These are phyloP conservation scores for Termitomyces eurrhizus DNA, from an alignment of 768 basidiomycete species.

Conservation along the genomic window DNA sequence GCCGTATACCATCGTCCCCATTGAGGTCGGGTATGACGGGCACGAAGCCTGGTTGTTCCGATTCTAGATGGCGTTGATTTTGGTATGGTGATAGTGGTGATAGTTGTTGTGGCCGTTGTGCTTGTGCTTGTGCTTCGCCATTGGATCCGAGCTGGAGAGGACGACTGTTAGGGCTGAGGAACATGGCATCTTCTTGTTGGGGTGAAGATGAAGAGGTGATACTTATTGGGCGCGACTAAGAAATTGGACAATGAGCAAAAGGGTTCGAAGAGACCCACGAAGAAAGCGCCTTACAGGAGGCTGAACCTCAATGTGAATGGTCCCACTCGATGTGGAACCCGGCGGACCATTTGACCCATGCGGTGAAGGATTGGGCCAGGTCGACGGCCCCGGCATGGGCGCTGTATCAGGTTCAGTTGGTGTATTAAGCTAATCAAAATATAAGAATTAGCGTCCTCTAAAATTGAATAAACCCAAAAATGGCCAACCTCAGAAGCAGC, in stretches of 20 bases:
- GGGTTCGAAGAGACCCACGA: neutral
- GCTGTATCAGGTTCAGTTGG: conserved; percentile 4
- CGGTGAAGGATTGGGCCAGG: conserved; percentile 6
- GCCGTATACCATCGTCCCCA: conserved; percentile 1
- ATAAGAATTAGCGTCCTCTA: neutral
- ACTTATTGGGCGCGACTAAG: conserved; percentile 5
- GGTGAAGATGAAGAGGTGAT: neutral
- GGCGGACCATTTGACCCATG: neutral
- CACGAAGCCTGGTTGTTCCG: conserved; percentile 8
- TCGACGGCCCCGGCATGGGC: neutral
- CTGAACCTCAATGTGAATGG: conserved; percentile 10
- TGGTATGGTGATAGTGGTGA: neutral
- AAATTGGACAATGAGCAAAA: neutral
- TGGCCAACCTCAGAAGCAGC: conserved; percentile 5
- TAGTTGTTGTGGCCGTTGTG: neutral
- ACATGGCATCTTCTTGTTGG: neutral
- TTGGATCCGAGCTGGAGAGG: conserved; percentile 1
- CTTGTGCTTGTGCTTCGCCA: neutral
- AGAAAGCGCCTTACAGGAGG: conserved; percentile 12
- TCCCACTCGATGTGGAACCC: conserved; percentile 9
- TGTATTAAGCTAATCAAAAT: neutral
- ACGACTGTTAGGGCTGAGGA: conserved; percentile 3
- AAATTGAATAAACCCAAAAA: neutral
- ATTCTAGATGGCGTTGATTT: neutral
- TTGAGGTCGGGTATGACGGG: conserved; percentile 15